Evolutionary conservation across 345 rosid species (phyloP), one percentile per base, ranked within the genome.

Genomic region (Camelina sativa): DNA sequence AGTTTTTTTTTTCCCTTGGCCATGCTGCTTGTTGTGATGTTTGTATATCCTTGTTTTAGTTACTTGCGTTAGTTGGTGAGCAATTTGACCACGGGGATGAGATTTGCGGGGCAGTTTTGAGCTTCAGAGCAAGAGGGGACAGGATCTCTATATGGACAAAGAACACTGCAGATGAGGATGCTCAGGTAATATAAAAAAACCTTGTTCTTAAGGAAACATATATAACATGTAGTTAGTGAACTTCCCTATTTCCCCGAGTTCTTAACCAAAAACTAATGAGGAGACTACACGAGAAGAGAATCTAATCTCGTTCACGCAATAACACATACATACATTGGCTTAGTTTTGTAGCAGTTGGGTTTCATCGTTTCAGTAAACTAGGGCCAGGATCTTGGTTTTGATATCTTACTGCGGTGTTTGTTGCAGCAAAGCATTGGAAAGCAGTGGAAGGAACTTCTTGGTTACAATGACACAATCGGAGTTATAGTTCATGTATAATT

Each of bases 71-170:
- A 85, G 86, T 90, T 44, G 99, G 98, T 53, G 96, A 89, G 79
- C 96, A 95, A 73, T 92, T 95, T 71, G 91, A 87, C 51, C 78
- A 89, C 57, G 97, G 97, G 58, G 96, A 86, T 84, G 97, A 92
- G 76, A 88, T 95, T 37, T 95, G 97, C 34, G 99, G 99, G 55
- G 94, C 87, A n/a, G 97, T 92, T 74, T 85, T 90, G 54, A 95
- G 53, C 74, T 89, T 91, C 52, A 84, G 97, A 82, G 4, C 0
- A 5, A 86, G 66, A 82, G 89, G 86, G 43, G 99, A 95, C 12
- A 89, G 78, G 76, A 73, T 92, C 61, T 79, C 92, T 50, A 11
- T 92, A 4, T 94, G 99, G 97, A 95, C 99, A 37, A 90, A 92
- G 85, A 89, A 95, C 83, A 97, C 97, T 68, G 78, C 86, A 28